Evolutionary conservation across 2,329 filamentous ascomycete species (phyloP).

Genomic region (Dendryphion nanum): DNA sequence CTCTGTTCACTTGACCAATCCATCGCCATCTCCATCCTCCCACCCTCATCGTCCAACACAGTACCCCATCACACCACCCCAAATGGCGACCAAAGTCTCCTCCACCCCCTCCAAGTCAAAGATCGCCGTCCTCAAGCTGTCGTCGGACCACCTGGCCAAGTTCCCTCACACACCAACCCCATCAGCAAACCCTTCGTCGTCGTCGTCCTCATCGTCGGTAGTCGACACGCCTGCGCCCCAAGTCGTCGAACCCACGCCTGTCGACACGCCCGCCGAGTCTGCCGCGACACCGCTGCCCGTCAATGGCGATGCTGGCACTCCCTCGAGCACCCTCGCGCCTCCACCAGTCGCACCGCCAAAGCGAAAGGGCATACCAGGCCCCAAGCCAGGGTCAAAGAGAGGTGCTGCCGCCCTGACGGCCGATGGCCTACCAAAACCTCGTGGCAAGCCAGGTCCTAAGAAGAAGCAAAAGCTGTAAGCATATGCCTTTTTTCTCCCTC

Average conservation of each 20-base stretch:
- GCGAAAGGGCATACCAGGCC: constrained; percentile 74
- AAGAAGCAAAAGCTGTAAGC: constrained; percentile 94
- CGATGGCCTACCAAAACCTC: constrained; percentile 65
- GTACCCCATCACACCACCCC: not conserved
- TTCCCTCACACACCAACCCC: constrained; percentile 28
- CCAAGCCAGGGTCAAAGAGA: constrained; percentile 64
- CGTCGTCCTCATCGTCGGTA: constrained; percentile 36
- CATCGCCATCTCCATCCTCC: not conserved
- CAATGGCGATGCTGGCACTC: constrained; percentile 30
- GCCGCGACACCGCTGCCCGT: constrained; percentile 36
- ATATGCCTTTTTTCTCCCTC: not conserved
- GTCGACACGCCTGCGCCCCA: constrained; percentile 31
- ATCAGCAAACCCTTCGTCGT: constrained; percentile 31
- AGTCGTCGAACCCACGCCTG: constrained; percentile 36
- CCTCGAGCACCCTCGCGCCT: constrained; percentile 44
- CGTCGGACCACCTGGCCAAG: constrained; percentile 25
- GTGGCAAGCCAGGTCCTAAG: constrained; percentile 91
- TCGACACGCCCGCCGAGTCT: constrained; percentile 43
- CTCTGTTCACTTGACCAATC: not conserved
- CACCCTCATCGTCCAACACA: not conserved
- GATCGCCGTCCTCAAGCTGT: constrained; percentile 33
- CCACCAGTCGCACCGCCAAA: constrained; percentile 55
- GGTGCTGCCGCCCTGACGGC: constrained; percentile 48
- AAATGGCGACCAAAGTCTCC: constrained; percentile 24
- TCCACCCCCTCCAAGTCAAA: constrained; percentile 32